Percentiles rank a stretch among this genome's conserved stretches.
phyloP scores from a whole-genome alignment of 768 basidiomycete genomes.

The Leucosporidium scottii region DNA sequence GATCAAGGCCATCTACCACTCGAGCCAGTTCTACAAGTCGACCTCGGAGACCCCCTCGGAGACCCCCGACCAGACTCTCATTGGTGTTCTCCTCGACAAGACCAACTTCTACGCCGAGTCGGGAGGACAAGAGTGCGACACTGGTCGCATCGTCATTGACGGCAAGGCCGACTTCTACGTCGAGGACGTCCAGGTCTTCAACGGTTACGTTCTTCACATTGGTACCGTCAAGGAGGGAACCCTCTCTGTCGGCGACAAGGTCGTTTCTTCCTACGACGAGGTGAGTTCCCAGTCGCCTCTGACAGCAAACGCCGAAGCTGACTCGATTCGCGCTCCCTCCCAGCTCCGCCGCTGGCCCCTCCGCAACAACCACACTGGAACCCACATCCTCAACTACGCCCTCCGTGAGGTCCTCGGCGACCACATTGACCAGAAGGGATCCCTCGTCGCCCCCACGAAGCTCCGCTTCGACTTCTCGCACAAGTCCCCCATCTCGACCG shows the following conservation, averaged over 20 bases:
- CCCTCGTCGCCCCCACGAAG: conserved; percentile 89
- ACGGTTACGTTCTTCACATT: conserved; percentile 90
- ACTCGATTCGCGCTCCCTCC: neutral
- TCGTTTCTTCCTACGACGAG: conserved; percentile 89
- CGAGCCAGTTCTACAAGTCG: conserved; percentile 57
- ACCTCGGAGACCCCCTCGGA: conserved; percentile 47
- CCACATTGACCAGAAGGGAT: conserved; percentile 97
- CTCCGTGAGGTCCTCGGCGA: conserved; percentile 92
- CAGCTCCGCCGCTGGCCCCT: conserved; percentile 89
- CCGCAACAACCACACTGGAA: conserved; percentile 96
- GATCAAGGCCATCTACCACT: conserved; percentile 77
- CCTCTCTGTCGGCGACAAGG: conserved; percentile 67
- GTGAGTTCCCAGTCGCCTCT: conserved; percentile 45
- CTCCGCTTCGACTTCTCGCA: conserved; percentile 98
- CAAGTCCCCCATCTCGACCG: conserved; percentile 70
- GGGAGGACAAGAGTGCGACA: conserved; percentile 96
- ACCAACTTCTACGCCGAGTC: conserved; percentile 97
- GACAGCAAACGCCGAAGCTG: too few relatives aligned
- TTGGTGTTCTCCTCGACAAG: conserved; percentile 81
- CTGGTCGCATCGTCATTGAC: conserved; percentile 87
- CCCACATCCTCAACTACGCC: conserved; percentile 91
- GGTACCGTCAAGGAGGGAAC: conserved; percentile 83
- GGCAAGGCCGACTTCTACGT: conserved; percentile 88
- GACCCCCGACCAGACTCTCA: conserved; percentile 47
- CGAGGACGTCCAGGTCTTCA: conserved; percentile 84